A percentile compares a stretch with the other conserved stretches of the same genome.
Conservation (phyloP, 805 yeast species). For the Kregervanrija fluxuum region DNA sequence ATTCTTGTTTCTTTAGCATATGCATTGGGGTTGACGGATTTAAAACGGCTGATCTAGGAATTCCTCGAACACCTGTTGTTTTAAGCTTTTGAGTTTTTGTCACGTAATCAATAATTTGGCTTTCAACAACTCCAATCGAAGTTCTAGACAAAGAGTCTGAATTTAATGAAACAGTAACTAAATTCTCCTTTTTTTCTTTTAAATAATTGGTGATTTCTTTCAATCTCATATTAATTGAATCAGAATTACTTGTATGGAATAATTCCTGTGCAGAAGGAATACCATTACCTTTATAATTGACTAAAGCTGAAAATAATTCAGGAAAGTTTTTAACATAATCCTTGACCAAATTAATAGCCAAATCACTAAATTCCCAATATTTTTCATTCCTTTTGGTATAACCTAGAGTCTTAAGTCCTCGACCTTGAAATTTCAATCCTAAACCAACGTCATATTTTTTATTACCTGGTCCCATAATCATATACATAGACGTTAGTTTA, state of each 20-base stretch:
- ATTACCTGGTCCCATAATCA: constrained; percentile 48
- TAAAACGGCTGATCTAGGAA: constrained; percentile 77
- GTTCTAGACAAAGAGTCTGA: constrained; percentile 69
- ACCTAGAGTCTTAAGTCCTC: constrained; percentile 80
- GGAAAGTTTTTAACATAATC: constrained; percentile 61
- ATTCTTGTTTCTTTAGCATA: constrained; percentile 65
- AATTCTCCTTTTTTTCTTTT: constrained; percentile 37
- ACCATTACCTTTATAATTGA: constrained; percentile 16
- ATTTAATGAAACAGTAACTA: constrained; percentile 63
- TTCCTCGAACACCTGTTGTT: constrained; percentile 61
- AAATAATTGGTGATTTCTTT: constrained; percentile 35
- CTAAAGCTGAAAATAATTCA: constrained; percentile 38
- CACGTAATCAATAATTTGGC: constrained; percentile 40
- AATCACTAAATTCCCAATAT: constrained; percentile 79
- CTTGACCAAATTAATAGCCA: constrained; percentile 59
- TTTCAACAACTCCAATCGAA: constrained; percentile 63
- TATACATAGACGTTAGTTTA: constrained; percentile 65
- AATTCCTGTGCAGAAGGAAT: constrained; percentile 34
- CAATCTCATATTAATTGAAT: constrained; percentile 35
- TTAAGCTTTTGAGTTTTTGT: constrained; percentile 37
- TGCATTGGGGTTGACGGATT: constrained; percentile 69
- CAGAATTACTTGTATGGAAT: constrained; percentile 32
- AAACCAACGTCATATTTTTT: constrained; percentile 68
- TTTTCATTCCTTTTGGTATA: constrained; percentile 59
- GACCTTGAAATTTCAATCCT: constrained; percentile 74